Base-by-base conservation (phyloP, 345 rosid genomes). In the Mercurialis annua region DNA sequence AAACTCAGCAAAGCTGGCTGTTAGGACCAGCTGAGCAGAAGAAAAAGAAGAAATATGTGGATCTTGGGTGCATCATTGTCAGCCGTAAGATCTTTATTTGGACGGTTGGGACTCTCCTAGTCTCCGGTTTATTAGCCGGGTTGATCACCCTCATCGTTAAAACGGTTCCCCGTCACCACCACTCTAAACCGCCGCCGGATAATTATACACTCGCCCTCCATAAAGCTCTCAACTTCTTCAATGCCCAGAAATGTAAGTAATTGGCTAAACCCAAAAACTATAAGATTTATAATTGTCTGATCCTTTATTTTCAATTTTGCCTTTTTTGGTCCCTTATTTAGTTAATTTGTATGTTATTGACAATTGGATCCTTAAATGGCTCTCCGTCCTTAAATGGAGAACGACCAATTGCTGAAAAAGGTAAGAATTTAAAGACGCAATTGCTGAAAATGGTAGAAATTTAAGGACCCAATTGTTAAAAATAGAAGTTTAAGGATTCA, bases 1-100 rank as follows among this genome's bases (percentile, higher is more conserved):
- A 94, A 85, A 94, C 97, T n/a, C 99, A 94, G 78, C 98, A 94
- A 84, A 94, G 99, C 74, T 94, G 99, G 99, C 81, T 94, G 4
- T 88, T 94, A 12, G 96, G 95, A 14, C 99, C 96, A 1, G 69
- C 86, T 1, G 99, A 94, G 81, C 85, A 91, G 82, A 86, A 94
- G 90, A 76, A 76, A 76, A 94, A 94, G 96, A 94, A 91, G 87
- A 86, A 83, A 71, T 89, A 94, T 33, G 99, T 91, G 2, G 98
- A 94, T 83, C 87, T 94, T 11, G 99, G 99, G 0, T 94, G 98
- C 71, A 84, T 91, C 80, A 91, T 91, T 66, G 97, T 94, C 51
- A 91, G 98, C 81, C 93, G 97, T 50, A 88, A 89, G 92, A 88
- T 95, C 86, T 92, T 95, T 48, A 75, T 85, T 3, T 95, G 98